Percentiles rank a stretch among this genome's conserved stretches.
Conservation (phyloP, 306 rosid species). For the Adenanthera pavonina region DNA sequence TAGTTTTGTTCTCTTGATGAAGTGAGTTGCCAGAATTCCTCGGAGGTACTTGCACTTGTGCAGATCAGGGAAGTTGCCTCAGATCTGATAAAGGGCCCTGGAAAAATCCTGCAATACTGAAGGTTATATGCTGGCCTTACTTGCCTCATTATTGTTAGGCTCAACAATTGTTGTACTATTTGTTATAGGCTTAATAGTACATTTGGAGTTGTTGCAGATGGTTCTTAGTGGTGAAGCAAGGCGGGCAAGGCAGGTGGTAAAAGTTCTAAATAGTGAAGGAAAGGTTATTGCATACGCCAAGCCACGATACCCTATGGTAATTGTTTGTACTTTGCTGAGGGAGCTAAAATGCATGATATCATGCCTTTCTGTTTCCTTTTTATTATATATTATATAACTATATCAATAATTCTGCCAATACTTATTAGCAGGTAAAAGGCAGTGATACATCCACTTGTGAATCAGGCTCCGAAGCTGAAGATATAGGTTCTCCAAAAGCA, state of each 20-base stretch:
- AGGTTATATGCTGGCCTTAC: conserved; percentile 56
- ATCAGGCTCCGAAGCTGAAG: conserved; percentile 99
- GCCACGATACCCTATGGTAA: conserved; percentile 87
- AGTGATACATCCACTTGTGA: conserved; percentile 99
- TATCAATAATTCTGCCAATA: conserved; percentile 24
- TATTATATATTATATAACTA: conserved; percentile 10
- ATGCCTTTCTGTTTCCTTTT: neutral
- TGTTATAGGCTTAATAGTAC: conserved; percentile 29
- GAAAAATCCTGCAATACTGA: conserved; percentile 87
- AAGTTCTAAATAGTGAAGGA: conserved; percentile 84
- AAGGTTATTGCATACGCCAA: conserved; percentile 89
- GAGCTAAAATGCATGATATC: conserved; percentile 25
- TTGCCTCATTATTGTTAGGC: conserved; percentile 15
- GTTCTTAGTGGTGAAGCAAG: conserved; percentile 83
- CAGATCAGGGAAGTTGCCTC: conserved; percentile 87
- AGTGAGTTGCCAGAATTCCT: conserved; percentile 99
- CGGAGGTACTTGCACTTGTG: conserved; percentile 93
- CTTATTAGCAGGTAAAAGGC: conserved; percentile 74
- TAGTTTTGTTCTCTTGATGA: conserved; percentile 42
- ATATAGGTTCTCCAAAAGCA: conserved; percentile 90
- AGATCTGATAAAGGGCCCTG: conserved; percentile 98
- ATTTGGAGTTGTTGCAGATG: conserved; percentile 61
- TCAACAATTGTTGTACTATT: neutral
- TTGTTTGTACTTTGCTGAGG: conserved; percentile 21
- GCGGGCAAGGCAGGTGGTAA: conserved; percentile 86